Evolutionary conservation across 106 monocot genomes (phyloP).

Genomic region (Iris macrosiphon): DNA sequence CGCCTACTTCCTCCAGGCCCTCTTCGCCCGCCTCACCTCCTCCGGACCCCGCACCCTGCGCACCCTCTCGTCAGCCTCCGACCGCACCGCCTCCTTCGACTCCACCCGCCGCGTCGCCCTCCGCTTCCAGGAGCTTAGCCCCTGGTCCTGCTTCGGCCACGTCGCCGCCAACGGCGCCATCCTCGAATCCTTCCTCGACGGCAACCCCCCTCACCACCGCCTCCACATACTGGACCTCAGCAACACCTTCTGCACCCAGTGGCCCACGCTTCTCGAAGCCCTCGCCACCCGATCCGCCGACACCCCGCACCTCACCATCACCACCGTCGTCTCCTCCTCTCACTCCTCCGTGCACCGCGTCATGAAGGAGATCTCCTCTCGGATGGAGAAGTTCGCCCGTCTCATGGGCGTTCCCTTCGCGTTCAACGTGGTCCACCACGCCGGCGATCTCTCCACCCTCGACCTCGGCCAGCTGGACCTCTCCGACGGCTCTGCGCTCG

Average conservation of each 20-base stretch:
- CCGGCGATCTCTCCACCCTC: slow-evolving; percentile 41
- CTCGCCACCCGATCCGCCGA: slow-evolving; percentile 69
- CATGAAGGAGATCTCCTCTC: slow-evolving; percentile 60
- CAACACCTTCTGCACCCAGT: slow-evolving; percentile 91
- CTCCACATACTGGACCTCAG: slow-evolving; percentile 72
- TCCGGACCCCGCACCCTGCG: slow-evolving; percentile 54
- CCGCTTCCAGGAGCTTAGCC: slow-evolving; percentile 72
- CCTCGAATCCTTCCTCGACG: slow-evolving; percentile 46
- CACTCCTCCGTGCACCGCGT: slow-evolving; percentile 33
- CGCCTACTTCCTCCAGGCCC: slow-evolving; percentile 76
- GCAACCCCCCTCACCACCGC: not conserved
- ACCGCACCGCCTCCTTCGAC: slow-evolving; percentile 73
- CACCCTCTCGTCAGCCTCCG: slow-evolving; percentile 68
- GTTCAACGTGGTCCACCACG: slow-evolving; percentile 58
- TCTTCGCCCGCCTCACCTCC: slow-evolving; percentile 76
- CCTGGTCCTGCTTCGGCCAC: slow-evolving; percentile 77
- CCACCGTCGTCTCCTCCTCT: slow-evolving; percentile 46
- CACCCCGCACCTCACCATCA: slow-evolving; percentile 58
- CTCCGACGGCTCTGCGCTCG: not conserved
- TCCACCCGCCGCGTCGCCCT: slow-evolving; percentile 74
- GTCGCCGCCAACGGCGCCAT: slow-evolving; percentile 77
- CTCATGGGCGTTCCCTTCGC: slow-evolving; percentile 84
- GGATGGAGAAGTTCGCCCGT: slow-evolving; percentile 85
- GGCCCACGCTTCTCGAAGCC: slow-evolving; percentile 80
- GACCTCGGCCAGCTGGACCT: slow-evolving; percentile 25